Evolutionary conservation across 1,284 basidiomycete species (phyloP), one percentile per base, ranked within the genome.

Genomic region (Cystobasidium pallidum): DNA sequence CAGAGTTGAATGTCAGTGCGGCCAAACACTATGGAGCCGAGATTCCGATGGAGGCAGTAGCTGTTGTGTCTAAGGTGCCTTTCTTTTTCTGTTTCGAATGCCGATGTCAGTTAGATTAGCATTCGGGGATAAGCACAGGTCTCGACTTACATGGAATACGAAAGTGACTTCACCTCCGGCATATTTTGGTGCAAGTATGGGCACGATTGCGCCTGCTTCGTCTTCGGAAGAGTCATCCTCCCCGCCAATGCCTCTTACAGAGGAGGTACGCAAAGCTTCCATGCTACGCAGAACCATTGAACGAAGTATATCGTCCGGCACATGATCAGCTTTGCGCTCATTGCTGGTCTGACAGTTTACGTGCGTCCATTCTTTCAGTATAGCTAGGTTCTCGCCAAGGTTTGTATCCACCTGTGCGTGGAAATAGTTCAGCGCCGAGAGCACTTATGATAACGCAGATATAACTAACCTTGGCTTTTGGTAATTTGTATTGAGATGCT

Each of bases 331-430:
- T 54, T 39, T 30, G 28, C 39, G 24, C 28, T 64, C 68, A 49
- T 57, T 73, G 2, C 74, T 74, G 55, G 76, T 75, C 1, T 73
- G 55, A 72, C 79, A 79, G 73, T 85, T 88, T 79, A 94, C 87
- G 79, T 98, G 94, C 19, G 85, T 88, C 94, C 94, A 98, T 78
- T 91, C 87, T 70, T 88, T 89, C 41, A 98, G 84, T 0, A 91
- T 86, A 1, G 91, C 90, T 15, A 98, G 86, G 73, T 87, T 91
- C 76, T 88, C 88, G 82, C 90, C 90, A 78, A 88, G 90, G 77
- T 85, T 85, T 67, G 87, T 80, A 75, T 88, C 87, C 90, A 92
- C 75, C 24, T 28, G 21, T 34, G 15, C 2, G 30, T 21, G 17
- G 3, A 34, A n/a, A 26, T 26, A 32, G 45, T 15, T 34, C 73